Base-by-base conservation (phyloP, 495 filamentous ascomycete species). In the Penicillium fimorum region DNA sequence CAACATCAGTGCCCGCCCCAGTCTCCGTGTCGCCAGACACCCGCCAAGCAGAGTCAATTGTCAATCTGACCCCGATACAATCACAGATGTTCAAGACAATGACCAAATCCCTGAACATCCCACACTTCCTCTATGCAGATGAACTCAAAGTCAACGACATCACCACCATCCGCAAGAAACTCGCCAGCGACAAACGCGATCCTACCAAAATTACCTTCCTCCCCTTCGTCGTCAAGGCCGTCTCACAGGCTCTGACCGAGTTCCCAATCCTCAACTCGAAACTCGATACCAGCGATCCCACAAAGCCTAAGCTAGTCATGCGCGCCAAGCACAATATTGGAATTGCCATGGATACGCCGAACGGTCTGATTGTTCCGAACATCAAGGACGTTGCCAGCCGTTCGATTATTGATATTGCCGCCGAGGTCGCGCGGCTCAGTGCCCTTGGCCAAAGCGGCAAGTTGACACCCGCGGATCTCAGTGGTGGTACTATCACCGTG, bases 41-140 rank as follows among this genome's bases (percentile, higher is more conserved):
- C 12, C 70, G 70, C 20, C 87, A 91, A 64, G 74, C 77, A 32
- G 95, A 97, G 63, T 83, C 82, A 3, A 69, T 73, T 1, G 72
- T 84, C 25, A 74, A 82, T 51, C 75, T 99, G 18, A 89, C 90
- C 4, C 84, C 84, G 25, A 88, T 90, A 27, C 94, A 97, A 75
- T 76, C 81, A 18, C 86, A 90, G 65, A 99, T 99, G 95, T 97
- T 96, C 83, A 96, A 94, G 71, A 83, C 84, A n/a, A 99, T 99
- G 95, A 97, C 93, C 20, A 84, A 84, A 41, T 96, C 92, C 17
- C 78, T 99, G 58, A 82, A 63, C 45, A 97, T 93, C 58, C 95
- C 94, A 0, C 95, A 97, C 71, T 95, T 99, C 70, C 82, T 96
- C 46, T 99, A 91, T 71, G 85, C 90, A 12, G 90, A 96, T 69